Base-by-base conservation (phyloP, 1,139 yeast genomes). In the Suhomyces guaymorum region DNA sequence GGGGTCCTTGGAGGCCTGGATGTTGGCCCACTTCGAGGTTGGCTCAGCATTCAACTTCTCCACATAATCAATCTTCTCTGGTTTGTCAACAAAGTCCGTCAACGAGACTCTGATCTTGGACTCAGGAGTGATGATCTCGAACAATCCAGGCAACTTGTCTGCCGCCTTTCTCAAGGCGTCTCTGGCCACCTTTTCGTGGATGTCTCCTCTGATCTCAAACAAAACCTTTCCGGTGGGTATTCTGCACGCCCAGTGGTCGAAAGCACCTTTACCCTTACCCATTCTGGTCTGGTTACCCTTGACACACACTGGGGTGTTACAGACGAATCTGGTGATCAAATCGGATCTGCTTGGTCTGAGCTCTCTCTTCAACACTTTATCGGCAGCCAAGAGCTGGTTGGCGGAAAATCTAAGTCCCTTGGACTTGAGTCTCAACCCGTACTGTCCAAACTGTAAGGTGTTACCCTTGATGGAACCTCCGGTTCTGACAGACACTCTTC, bases 201-300 rank as follows among this genome's bases (percentile, higher is more conserved):
- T 73, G 46, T 77, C 67, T n/a, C 82, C 84, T 44, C 69, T 73
- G 54, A 90, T 80, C 63, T 92, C 99, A 57, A 90, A 89, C 22
- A 89, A 70, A 31, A 92, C 81, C 55, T 89, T 89, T 4, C 99
- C 99, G 0, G 97, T 89, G 29, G 98, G 95, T 13, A 92, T 92
- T 53, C 99, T 78, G 27, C 82, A 86, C 46, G 95, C 95, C 97
- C 97, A 94, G 68, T 88, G 95, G 52, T 89, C 96, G 57, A 92
- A 90, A 0, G 94, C 82, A 63, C 99, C 99, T 64, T 92, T 92
- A 70, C 99, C 99, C 64, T 94, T 92, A 71, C 99, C 99, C 99
- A 92, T 92, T 81, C 99, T 92, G 13, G 97, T 88, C 60, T 92
- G 97, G 61, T 94, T 92, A 69, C 99, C 99, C 67, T 92, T 92